Base-by-base conservation (phyloP, 352 stramenopile genomes). In the Globisporangium recalcitrans region DNA sequence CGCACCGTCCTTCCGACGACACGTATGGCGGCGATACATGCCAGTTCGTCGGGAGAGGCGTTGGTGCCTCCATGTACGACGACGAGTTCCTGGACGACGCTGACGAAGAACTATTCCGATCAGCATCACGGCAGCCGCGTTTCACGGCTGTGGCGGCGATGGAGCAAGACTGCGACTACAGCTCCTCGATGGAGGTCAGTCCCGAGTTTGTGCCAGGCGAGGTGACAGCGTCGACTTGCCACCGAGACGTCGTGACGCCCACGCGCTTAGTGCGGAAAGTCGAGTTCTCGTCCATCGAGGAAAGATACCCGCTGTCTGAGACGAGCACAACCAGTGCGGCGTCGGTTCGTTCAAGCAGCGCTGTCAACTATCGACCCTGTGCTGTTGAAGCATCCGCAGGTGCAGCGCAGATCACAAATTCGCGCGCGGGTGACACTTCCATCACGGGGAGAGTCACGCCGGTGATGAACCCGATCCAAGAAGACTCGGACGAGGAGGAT, bases 251-350 rank as follows among this genome's bases (percentile, higher is more conserved):
- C 9, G 42, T 62, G 42, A 71, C 62, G 22, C 57, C 66, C 3
- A 71, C 72, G 29, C 65, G 65, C 27, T 32, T 73, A 14, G 69
- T 74, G 14, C 69, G 64, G 9, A 69, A 74, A 31, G 54, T 72
- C 31, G 62, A 71, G 34, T 91, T 91, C 63, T 80, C 69, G 40
- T 88, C 79, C 38, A 83, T 91, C 52, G 78, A 77, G 1, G 76
- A 87, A 46, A 69, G 68, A 11, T 87, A 78, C 52, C 78, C 75
- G 11, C 59, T 86, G 14, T 75, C 73, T 0, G 75, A 58, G 6
- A 75, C 64, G 16, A 73, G 68, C 47, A 85, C 75, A 24, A 67
- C 64, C 46, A 69, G 72, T 29, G 42, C 71, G 55, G 65, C 62
- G 31, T 22, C 52, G 58, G 16, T 60, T 69, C 34, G 66, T 55